Percentiles rank a stretch among this genome's conserved stretches.
phyloP scores from a whole-genome alignment of 805 yeast species.

The Zygoascus bituminiphila region DNA sequence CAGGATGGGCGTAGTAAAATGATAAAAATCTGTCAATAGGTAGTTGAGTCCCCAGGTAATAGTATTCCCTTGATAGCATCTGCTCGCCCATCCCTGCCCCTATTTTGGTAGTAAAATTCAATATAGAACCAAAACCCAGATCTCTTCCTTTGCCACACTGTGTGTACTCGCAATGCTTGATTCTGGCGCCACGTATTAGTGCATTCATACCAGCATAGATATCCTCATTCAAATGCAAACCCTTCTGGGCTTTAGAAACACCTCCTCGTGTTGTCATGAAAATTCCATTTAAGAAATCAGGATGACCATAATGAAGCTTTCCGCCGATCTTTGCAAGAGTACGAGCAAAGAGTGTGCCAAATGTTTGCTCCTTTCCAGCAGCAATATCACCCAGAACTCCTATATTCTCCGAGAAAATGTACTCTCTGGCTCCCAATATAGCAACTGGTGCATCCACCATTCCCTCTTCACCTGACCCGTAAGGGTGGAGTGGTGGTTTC shows the following conservation, averaged over 20 bases:
- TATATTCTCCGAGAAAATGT: conserved; percentile 72
- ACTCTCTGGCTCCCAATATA: conserved; percentile 76
- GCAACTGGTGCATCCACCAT: conserved; percentile 49
- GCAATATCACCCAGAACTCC: conserved; percentile 82
- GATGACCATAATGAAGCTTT: conserved; percentile 80
- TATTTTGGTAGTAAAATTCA: conserved; percentile 74
- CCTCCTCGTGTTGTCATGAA: conserved; percentile 85
- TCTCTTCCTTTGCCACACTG: conserved; percentile 88
- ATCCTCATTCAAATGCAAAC: conserved; percentile 76
- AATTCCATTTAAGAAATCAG: conserved; percentile 66
- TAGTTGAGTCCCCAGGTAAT: conserved; percentile 65
- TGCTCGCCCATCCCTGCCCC: conserved; percentile 93
- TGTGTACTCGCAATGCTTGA: conserved; percentile 72
- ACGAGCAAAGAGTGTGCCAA: conserved; percentile 77
- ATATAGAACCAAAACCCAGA: conserved; percentile 73
- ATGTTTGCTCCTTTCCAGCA: conserved; percentile 83
- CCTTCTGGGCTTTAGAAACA: conserved; percentile 77
- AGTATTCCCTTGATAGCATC: conserved; percentile 73
- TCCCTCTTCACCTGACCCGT: conserved; percentile 5
- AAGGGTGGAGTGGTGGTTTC: conserved; percentile 13
- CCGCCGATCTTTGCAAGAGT: conserved; percentile 78
- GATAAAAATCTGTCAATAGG: conserved; percentile 73
- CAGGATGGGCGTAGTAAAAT: conserved; percentile 80
- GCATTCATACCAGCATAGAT: conserved; percentile 85
- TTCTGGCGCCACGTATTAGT: conserved; percentile 68